These are phyloP conservation scores for Hirsutella rhossiliensis DNA, from an alignment of 2,329 filamentous ascomycete species.

Conservation along the genomic window DNA sequence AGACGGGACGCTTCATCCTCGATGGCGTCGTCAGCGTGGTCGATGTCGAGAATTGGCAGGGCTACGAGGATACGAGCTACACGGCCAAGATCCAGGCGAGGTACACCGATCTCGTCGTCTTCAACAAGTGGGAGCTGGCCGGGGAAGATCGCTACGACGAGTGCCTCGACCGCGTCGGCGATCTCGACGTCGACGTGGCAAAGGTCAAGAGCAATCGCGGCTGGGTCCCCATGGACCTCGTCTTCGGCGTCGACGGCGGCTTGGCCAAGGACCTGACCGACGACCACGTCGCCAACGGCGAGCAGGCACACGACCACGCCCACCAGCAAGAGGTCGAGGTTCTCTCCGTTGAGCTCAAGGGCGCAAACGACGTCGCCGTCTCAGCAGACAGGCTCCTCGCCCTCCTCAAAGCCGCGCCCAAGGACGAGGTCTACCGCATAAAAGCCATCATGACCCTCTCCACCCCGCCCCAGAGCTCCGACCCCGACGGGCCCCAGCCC, in stretches of 20 bases:
- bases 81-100: constrained; percentile 79
- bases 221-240: constrained; percentile 61
- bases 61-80: constrained; percentile 83
- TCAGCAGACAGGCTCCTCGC: constrained; percentile 51
- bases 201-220: constrained; percentile 80
- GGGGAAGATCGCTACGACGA: constrained; percentile 64
- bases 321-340: constrained; percentile 90
- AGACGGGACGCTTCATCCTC: constrained; percentile 57
- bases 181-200: constrained; percentile 67
- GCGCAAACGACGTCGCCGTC: constrained; percentile 25
- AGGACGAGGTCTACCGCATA: constrained; percentile 92
- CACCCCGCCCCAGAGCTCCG: constrained; percentile 35
- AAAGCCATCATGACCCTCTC: constrained; percentile 54
- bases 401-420: constrained; percentile 63
- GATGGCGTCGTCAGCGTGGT: constrained; percentile 86
- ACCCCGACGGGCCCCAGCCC: constrained; percentile 28
- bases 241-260: constrained; percentile 82
- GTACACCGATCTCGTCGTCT: constrained; percentile 82
- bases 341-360: constrained; percentile 61
- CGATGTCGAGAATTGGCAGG: constrained; percentile 90
- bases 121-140: constrained; percentile 84
- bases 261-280: constrained; percentile 47
- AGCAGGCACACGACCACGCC: constrained; percentile 19
- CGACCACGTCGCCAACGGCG: constrained; percentile 16
- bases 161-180: constrained; percentile 66